Base-by-base conservation (phyloP, 257 asterid species). In the Nemophila menziesii region DNA sequence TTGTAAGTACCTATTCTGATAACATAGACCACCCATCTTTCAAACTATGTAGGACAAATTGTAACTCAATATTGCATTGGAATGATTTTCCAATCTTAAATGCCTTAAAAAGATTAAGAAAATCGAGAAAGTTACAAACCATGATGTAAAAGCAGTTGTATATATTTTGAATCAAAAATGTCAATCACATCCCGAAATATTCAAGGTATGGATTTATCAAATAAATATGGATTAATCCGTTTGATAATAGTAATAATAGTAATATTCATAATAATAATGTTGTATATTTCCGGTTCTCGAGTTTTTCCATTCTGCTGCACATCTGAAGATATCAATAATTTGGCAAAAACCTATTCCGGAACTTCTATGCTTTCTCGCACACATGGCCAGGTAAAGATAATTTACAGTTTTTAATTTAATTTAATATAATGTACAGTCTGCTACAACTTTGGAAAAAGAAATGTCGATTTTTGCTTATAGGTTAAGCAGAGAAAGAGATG, bases 161-260 rank as follows among this genome's bases (percentile, higher is more conserved):
- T 72, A 72, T 60, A 67, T 67, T 56, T 48, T 72, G 66, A 72
- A 72, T 49, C 69, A 67, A 59, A 63, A 55, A 55, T 72, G 79
- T 29, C 67, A 74, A 60, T 72, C 85, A 14, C 86, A 86, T 44
- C 80, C 74, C 0, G 94, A 77, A 65, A 82, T 82, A 42, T 53
- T 65, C 18, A 74, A 82, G 94, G 96, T 82, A 33, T 44, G 1
- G 2, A 33, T 33, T 16, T 12, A 13, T 11, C 13, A 40, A 5
- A 2, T 26, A 23, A n/a, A n/a, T n/a, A 5, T 42, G 22, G 39
- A 45, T 17, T n/a, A n/a, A n/a, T n/a, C n/a, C n/a, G n/a, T n/a
- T n/a, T n/a, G n/a, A n/a, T n/a, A n/a, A n/a, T n/a, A n/a, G n/a
- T n/a, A n/a, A n/a, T n/a, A n/a, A n/a, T n/a, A n/a, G n/a, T n/a